Conservation (phyloP, 257 asterid species). For the Capsicum chinense region DNA sequence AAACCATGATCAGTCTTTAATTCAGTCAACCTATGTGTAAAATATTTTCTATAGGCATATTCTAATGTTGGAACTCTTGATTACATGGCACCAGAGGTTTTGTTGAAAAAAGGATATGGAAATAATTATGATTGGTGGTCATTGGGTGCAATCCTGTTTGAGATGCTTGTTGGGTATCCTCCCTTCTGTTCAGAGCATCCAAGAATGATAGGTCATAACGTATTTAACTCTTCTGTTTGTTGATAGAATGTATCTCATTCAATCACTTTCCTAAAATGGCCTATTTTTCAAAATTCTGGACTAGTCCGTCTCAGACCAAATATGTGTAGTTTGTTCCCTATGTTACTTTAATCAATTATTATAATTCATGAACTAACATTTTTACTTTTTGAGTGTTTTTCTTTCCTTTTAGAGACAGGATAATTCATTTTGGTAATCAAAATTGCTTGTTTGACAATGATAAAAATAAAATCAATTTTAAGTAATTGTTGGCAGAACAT, state of each 20-base stretch:
- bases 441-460: too few relatives aligned
- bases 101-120: constrained; percentile 93
- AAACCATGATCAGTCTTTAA: not conserved
- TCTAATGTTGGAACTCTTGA: constrained; percentile 98
- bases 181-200: constrained; percentile 99
- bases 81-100: constrained; percentile 98
- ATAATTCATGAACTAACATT: too few relatives aligned
- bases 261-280: too few relatives aligned
- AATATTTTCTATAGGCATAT: constrained; percentile 66
- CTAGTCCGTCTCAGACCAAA: too few relatives aligned
- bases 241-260: not conserved
- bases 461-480: too few relatives aligned
- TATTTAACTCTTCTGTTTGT: constrained; percentile 36
- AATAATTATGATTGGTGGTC: constrained; percentile 99
- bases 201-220: constrained; percentile 98
- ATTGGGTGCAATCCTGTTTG: constrained; percentile 88
- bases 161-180: constrained; percentile 95
- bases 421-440: too few relatives aligned
- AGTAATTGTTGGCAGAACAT: too few relatives aligned
- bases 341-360: too few relatives aligned
- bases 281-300: too few relatives aligned
- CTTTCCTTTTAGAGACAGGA: too few relatives aligned
- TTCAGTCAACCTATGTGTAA: not conserved
- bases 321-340: too few relatives aligned
- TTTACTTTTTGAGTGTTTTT: too few relatives aligned